phyloP scores from a whole-genome alignment of 208 protist species.

The Leishmania arabica region DNA sequence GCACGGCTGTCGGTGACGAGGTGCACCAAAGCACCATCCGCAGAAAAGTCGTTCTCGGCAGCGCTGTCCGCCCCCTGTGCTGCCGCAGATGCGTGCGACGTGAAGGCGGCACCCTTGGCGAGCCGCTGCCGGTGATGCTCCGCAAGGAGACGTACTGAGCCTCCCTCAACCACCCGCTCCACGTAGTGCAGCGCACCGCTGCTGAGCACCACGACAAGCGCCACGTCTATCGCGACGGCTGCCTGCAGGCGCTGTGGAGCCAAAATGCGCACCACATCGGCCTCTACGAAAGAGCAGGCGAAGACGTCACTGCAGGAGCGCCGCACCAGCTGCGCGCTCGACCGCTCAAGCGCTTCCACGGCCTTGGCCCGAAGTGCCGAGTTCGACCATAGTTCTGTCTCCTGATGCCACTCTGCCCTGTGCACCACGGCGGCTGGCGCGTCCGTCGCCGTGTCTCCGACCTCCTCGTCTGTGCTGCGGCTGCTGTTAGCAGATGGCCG shows the following conservation, averaged over 20 bases:
- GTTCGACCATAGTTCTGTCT: background rate
- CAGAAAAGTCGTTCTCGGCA: background rate
- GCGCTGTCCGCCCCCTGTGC: background rate
- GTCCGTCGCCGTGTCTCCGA: background rate
- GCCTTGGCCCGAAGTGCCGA: slow-evolving; percentile 33
- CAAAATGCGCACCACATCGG: slow-evolving; percentile 63
- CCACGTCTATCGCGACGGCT: slow-evolving; percentile 65
- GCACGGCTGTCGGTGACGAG: slow-evolving; percentile 11
- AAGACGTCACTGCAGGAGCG: slow-evolving; percentile 41
- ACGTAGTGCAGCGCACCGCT: slow-evolving; percentile 66
- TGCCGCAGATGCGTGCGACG: slow-evolving; percentile 3
- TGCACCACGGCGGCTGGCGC: background rate
- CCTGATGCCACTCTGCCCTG: background rate
- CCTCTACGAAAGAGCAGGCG: slow-evolving; percentile 33
- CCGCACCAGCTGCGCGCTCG: slow-evolving; percentile 9
- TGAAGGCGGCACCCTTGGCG: background rate
- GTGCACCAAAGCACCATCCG: background rate
- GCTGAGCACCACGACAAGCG: slow-evolving; percentile 57
- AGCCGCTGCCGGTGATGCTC: slow-evolving; percentile 43
- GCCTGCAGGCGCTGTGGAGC: slow-evolving; percentile 53
- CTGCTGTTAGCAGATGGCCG: background rate
- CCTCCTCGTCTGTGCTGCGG: slow-evolving; percentile 1
- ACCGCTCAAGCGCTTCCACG: slow-evolving; percentile 35
- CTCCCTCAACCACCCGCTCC: slow-evolving; percentile 51
- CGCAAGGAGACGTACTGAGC: slow-evolving; percentile 49